phyloP scores from a whole-genome alignment of 1,284 basidiomycete genomes.

The Fomes fomentarius region DNA sequence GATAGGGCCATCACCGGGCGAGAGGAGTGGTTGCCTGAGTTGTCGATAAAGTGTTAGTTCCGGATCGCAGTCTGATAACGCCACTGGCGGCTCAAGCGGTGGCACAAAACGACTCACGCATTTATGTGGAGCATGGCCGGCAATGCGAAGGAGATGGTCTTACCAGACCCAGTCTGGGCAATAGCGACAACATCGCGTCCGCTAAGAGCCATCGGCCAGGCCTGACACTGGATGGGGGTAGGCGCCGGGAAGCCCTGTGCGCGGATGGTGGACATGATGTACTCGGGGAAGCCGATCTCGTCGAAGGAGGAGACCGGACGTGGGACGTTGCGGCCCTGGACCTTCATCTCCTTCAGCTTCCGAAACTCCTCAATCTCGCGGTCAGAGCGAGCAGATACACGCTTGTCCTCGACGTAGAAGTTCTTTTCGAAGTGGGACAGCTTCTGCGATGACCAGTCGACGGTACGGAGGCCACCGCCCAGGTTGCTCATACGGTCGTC shows the following conservation, averaged over 20 bases:
- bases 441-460: constrained; percentile 83
- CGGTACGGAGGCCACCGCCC: constrained; percentile 80
- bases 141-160: constrained; percentile 97
- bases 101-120: constrained; percentile 64
- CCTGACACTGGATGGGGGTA: constrained; percentile 96
- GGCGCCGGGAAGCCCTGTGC: constrained; percentile 91
- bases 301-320: constrained; percentile 92
- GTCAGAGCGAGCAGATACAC: constrained; percentile 79
- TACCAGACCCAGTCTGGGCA: constrained; percentile 95
- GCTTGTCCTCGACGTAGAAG: constrained; percentile 95
- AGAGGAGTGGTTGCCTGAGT: constrained; percentile 85
- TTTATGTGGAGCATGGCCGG: constrained; percentile 99
- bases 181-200: constrained; percentile 97
- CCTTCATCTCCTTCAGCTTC: constrained; percentile 86
- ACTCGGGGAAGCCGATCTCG: constrained; percentile 95
- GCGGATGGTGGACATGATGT: constrained; percentile 91
- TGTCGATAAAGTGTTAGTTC: not conserved
- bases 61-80: constrained; percentile 7
- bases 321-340: constrained; percentile 89
- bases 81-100: constrained; percentile 3
- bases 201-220: constrained; percentile 97
- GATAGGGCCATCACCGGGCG: constrained; percentile 96
- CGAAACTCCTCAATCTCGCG: constrained; percentile 91
- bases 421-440: constrained; percentile 93
- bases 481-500: constrained; percentile 83